Evolutionary conservation across 805 yeast species (phyloP), one percentile per base, ranked within the genome.

Genomic region (Candida ipomoeae): DNA sequence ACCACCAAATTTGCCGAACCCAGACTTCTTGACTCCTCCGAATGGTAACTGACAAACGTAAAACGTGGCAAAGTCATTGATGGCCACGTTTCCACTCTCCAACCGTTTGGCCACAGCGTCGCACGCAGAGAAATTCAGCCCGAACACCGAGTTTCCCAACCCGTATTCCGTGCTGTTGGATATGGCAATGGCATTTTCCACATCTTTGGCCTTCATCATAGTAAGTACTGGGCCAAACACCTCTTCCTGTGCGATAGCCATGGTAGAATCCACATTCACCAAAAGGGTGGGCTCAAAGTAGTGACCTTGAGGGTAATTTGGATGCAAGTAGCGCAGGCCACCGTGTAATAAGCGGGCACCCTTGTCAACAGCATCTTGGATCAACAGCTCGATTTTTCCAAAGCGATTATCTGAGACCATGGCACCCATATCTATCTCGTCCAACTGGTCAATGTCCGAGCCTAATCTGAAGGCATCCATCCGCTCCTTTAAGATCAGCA

Each of bases 1-100:
- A 43, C 99, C 99, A 20, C 97, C 96, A 72, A 94, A 94, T 65
- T 92, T 92, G 50, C 99, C 99, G 63, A 90, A 94, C 0, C 99
- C 99, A 5, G 96, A 87, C 42, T 90, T 94, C 58, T 84, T 84
- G 26, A 81, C 81, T 31, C 99, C 99, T 48, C 99, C 99, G 70
- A 94, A 94, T 32, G 99, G 99, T 58, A 94, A 75, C 69, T 94
- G 99, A 58, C 97, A 91, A 34, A 94, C 89, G 62, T 91, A 89
- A 63, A 83, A 94, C 0, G 98, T 92, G 6, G 98, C 99, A 74
- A 94, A 94, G 71, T 94, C 99, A 67, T 94, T 94, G 54, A 94
- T 88, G 7, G 99, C 97, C 43, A 94, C 96, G 63, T 91, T 94
- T 21, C 99, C 99, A 40, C 91, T 79, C 35, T 82, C 77, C 58